A percentile compares a stretch with the other conserved stretches of the same genome.
These are phyloP conservation scores for Fistulifera pelliculosa DNA, from an alignment of 108 stramenopile species.

Conservation along the genomic window DNA sequence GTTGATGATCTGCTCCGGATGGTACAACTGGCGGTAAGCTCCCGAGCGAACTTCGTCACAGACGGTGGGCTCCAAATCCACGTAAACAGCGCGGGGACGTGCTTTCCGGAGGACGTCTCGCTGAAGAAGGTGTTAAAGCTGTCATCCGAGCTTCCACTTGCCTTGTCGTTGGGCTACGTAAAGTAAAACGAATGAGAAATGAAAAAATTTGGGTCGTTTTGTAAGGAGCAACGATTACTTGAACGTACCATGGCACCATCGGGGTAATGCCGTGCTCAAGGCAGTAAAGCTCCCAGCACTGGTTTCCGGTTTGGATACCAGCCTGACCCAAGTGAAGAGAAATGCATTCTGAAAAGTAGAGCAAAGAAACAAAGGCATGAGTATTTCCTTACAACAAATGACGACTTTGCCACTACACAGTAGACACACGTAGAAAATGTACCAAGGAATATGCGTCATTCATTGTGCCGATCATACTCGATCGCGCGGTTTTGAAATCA, in stretches of 20 bases:
- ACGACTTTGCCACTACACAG: too few relatives aligned
- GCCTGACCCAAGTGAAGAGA: constrained; percentile 89
- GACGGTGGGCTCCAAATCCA: constrained; percentile 97
- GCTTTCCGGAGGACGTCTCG: constrained; percentile 94
- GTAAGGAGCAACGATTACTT: background rate
- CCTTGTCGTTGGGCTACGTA: constrained; percentile 48
- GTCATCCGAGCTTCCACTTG: constrained; percentile 72
- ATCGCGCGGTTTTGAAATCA: too few relatives aligned
- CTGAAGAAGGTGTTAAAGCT: constrained; percentile 97
- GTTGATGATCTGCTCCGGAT: constrained; percentile 98
- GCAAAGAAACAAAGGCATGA: too few relatives aligned
- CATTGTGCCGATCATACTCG: too few relatives aligned
- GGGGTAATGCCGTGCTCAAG: constrained; percentile 96
- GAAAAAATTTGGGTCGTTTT: too few relatives aligned
- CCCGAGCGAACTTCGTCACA: constrained; percentile 92
- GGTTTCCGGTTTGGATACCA: constrained; percentile 95
- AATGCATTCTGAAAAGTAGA: constrained; percentile 55
- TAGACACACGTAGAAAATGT: constrained; percentile 5
- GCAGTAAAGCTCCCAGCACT: constrained; percentile 98
- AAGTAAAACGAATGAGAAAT: too few relatives aligned
- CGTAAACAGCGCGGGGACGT: constrained; percentile 96
- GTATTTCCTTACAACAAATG: too few relatives aligned
- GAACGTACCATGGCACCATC: constrained; percentile 82
- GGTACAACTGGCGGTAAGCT: constrained; percentile 90
- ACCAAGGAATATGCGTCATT: background rate